Evolutionary conservation across 1,284 basidiomycete genomes (phyloP).

Genomic region (Thelephora terrestris): DNA sequence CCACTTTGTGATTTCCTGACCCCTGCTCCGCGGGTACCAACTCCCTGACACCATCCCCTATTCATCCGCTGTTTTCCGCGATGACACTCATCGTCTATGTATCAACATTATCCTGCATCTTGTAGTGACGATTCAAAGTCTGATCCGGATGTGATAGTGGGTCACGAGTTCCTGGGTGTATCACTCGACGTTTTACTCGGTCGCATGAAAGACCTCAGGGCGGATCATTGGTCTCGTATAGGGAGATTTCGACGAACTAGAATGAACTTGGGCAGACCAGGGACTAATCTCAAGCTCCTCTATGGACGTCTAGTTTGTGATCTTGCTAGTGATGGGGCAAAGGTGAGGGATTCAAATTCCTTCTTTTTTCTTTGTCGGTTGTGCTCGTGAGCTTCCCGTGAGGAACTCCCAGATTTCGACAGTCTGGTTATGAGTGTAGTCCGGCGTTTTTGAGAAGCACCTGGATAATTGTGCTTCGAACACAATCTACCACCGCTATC

Average conservation of each 20-base stretch:
- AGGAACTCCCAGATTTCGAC: no score
- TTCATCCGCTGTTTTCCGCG: no score
- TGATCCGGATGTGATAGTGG: constrained; percentile 92
- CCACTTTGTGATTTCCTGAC: no score
- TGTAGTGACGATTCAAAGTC: constrained; percentile 74
- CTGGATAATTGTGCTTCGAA: no score
- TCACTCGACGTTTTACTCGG: constrained; percentile 87
- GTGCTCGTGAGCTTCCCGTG: no score
- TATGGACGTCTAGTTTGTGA: constrained; percentile 88
- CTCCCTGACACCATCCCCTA: no score
- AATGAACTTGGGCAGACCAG: constrained; percentile 75
- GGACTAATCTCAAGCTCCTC: constrained; percentile 77
- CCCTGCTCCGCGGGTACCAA: no score
- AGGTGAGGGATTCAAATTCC: constrained; percentile 38
- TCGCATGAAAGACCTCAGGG: constrained; percentile 84
- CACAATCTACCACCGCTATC: no score
- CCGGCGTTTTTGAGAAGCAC: no score
- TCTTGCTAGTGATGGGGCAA: constrained; percentile 88
- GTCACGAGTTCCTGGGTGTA: constrained; percentile 92
- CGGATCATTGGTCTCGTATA: constrained; percentile 89
- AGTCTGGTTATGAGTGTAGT: no score
- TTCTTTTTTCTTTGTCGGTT: background rate
- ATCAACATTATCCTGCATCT: no score
- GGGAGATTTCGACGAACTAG: constrained; percentile 84
- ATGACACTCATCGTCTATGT: no score